Evolutionary conservation across 2,329 filamentous ascomycete genomes (phyloP).

Genomic region (Cladosporium halotolerans): DNA sequence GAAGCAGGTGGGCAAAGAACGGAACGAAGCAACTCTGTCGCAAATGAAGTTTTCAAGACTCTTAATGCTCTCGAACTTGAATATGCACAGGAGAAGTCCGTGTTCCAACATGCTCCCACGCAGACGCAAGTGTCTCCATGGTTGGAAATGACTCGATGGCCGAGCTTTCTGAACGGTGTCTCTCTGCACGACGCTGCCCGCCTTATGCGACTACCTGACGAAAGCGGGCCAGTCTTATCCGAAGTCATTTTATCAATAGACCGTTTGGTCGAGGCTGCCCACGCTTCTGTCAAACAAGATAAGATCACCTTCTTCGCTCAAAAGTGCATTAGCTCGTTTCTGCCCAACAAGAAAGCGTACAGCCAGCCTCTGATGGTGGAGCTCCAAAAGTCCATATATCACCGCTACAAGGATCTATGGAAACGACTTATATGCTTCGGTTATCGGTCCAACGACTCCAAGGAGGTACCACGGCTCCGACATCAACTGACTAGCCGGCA

Average conservation of each 20-base stretch:
- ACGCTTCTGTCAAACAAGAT: constrained; percentile 11
- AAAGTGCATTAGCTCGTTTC: constrained; percentile 15
- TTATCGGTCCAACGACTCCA: constrained; percentile 6
- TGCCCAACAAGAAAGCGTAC: neutral
- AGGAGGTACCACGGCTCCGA: neutral
- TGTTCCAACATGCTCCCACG: neutral
- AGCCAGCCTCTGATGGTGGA: constrained; percentile 15
- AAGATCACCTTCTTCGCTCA: constrained; percentile 16
- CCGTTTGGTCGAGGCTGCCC: constrained; percentile 6
- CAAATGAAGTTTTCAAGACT: neutral
- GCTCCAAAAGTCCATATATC: constrained; percentile 13
- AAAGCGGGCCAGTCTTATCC: neutral
- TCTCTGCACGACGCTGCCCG: neutral
- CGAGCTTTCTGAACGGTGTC: neutral
- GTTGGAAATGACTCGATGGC: neutral
- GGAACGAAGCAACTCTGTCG: neutral
- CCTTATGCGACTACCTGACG: neutral
- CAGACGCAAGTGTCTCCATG: neutral
- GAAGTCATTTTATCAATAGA: constrained; percentile 2
- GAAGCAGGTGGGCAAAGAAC: neutral
- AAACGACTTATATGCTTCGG: constrained; percentile 17
- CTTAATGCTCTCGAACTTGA: neutral
- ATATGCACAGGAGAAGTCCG: neutral
- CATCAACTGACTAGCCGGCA: constrained; percentile 14
- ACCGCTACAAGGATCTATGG: constrained; percentile 15